These are phyloP conservation scores for Pezicula radicicola DNA, from an alignment of 2,329 filamentous ascomycete genomes.

Conservation along the genomic window DNA sequence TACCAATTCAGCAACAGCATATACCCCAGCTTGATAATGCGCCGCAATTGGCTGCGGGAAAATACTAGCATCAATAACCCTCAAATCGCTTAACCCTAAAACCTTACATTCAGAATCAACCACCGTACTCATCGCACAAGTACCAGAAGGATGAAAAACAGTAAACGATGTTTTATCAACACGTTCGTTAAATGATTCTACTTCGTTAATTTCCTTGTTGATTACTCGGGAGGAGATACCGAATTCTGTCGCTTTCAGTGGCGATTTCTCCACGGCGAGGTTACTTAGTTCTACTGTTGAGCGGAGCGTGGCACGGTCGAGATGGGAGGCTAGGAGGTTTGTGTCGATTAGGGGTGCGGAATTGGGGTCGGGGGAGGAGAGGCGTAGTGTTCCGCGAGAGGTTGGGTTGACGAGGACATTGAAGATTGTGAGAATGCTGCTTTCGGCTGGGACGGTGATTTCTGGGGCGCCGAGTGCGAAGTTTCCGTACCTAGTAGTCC, in stretches of 20 bases:
- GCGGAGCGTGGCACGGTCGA: too few species aligned
- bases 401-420: conserved; percentile 4
- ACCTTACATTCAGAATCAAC: conserved; percentile 17
- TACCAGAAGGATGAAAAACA: conserved; percentile 9
- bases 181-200: background rate
- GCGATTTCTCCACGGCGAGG: too few species aligned
- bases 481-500: background rate
- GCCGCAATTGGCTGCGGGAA: conserved; percentile 7
- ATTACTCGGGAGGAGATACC: too few species aligned
- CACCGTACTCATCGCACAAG: conserved; percentile 19
- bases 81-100: conserved; percentile 5
- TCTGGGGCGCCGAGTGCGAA: background rate
- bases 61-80: conserved; percentile 9
- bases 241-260: too few species aligned
- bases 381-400: conserved; percentile 7
- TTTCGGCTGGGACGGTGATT: background rate
- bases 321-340: background rate
- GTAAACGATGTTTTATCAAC: conserved; percentile 2
- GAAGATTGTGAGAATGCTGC: background rate
- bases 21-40: conserved; percentile 10
- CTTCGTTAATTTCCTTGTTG: background rate
- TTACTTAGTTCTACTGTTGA: too few species aligned
- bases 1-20: conserved; percentile 14
- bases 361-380: conserved; percentile 3
- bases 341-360: conserved; percentile 4